These are phyloP conservation scores for Ogataea kodamae DNA, from an alignment of 805 yeast genomes.

Conservation along the genomic window DNA sequence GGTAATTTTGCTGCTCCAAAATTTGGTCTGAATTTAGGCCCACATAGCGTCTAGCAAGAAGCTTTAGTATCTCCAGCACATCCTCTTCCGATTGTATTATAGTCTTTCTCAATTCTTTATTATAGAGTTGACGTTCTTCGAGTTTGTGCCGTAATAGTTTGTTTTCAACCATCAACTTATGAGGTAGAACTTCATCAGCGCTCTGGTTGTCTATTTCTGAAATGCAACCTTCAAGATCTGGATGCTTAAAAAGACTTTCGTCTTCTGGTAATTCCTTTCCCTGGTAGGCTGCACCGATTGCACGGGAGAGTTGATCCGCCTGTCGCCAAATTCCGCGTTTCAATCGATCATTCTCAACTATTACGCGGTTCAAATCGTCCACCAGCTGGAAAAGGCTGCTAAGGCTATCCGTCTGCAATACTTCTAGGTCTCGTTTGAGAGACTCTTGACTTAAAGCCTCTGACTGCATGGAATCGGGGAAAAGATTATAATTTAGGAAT, in stretches of 20 bases:
- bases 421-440: constrained; percentile 8
- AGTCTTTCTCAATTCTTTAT: constrained; percentile 18
- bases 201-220: constrained; percentile 5
- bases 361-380: constrained; percentile 21
- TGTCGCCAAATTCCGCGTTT: constrained; percentile 29
- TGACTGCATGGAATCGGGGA: constrained; percentile 2
- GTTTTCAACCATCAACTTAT: constrained; percentile 18
- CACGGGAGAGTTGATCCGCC: constrained; percentile 18
- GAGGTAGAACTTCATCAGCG: no score
- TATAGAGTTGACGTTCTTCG: constrained; percentile 18
- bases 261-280: constrained; percentile 5
- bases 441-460: constrained; percentile 1
- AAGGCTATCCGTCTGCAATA: constrained; percentile 21
- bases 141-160: constrained; percentile 12
- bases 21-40: constrained; percentile 14
- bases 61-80: constrained; percentile 14
- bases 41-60: constrained; percentile 13
- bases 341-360: constrained; percentile 21
- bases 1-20: constrained; percentile 13
- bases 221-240: neutral
- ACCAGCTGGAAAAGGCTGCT: constrained; percentile 19
- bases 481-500: no score
- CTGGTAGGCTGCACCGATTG: constrained; percentile 6
- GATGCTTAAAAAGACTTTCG: constrained; percentile 14
- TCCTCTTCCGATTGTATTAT: constrained; percentile 19